Evolutionary conservation across 352 stramenopile species (phyloP), one percentile per base, ranked within the genome.

Genomic region (Phytophthora ramorum): DNA sequence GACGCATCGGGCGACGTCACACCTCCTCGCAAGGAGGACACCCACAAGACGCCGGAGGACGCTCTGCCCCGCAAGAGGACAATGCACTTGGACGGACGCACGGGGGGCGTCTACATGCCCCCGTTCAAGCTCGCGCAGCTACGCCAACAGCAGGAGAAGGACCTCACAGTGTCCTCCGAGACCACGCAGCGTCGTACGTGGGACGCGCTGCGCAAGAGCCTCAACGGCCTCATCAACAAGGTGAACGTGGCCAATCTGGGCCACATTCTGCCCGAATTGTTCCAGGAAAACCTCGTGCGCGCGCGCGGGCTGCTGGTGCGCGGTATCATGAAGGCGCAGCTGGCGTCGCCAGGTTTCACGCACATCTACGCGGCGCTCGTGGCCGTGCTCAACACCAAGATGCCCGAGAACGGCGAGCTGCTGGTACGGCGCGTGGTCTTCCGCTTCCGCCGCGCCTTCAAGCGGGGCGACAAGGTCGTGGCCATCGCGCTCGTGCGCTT

Each of bases 141-240:
- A 63, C 72, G 68, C 10, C 54, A 81, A 32, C 67, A 88, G 24
- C 61, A 81, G 14, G 76, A 83, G 20, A 58, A 50, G 10, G 58
- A 58, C 35, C 12, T 24, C 2, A 35, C 30, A 12, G 16, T 58
- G 7, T 76, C 93, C 58, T 92, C 83, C 7, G 71, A 87, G n/a
- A 78, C 89, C 64, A 91, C 87, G 59, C 97, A 99, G 81, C 82
- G 92, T 7, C 86, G 94, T 55, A 97, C 89, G 40, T 99, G 98
- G 98, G 91, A 99, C 60, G 91, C 95, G 13, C 85, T 99, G 40
- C 88, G 96, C 53, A 99, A 99, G 69, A 96, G 94, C 38, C 97
- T 99, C 71, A 99, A 99, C 76, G 97, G 98, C 24, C 90, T 98
- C 26, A 98, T 99, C 76, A 99, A 99, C 87, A 98, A 99, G 71